Evolutionary conservation across 2,329 filamentous ascomycete species (phyloP).

Genomic region (Rosellinia necatrix): DNA sequence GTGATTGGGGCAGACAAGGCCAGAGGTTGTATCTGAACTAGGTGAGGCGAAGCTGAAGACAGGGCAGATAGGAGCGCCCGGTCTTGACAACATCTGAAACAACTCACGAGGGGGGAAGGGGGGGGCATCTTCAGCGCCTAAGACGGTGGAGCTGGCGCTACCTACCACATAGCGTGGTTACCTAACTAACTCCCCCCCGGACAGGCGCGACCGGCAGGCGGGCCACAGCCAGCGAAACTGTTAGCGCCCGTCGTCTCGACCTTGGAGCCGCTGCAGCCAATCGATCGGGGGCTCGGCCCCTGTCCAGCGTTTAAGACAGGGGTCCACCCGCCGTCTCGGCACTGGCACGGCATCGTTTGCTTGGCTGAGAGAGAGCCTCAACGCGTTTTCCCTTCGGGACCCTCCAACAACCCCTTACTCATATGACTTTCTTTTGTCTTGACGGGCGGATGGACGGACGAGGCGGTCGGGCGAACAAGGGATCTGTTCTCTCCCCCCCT

Average conservation of each 20-base stretch:
- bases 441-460: too few species aligned
- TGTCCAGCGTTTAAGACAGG: slow-evolving; percentile 9
- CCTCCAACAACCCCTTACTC: slow-evolving; percentile 3
- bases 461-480: slow-evolving; percentile 14
- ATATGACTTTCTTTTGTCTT: slow-evolving; percentile 13
- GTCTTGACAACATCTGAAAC: too few species aligned
- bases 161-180: too few species aligned
- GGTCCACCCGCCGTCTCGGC: neutral
- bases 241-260: slow-evolving; percentile 23
- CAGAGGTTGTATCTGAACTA: too few species aligned
- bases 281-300: slow-evolving; percentile 1
- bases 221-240: neutral
- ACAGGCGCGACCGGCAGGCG: slow-evolving; percentile 6
- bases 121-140: slow-evolving; percentile 5
- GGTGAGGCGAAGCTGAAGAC: too few species aligned
- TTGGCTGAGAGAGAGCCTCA: slow-evolving; percentile 20
- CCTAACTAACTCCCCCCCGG: neutral
- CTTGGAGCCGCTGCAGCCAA: slow-evolving; percentile 17
- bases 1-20: too few species aligned
- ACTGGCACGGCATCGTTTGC: neutral
- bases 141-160: slow-evolving; percentile 20
- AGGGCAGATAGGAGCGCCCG: too few species aligned
- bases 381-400: neutral
- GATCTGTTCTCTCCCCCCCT: neutral
- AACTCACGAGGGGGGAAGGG: too few species aligned